phyloP scores from a whole-genome alignment of 2,329 filamentous ascomycete species.

The Xylaria digitata region DNA sequence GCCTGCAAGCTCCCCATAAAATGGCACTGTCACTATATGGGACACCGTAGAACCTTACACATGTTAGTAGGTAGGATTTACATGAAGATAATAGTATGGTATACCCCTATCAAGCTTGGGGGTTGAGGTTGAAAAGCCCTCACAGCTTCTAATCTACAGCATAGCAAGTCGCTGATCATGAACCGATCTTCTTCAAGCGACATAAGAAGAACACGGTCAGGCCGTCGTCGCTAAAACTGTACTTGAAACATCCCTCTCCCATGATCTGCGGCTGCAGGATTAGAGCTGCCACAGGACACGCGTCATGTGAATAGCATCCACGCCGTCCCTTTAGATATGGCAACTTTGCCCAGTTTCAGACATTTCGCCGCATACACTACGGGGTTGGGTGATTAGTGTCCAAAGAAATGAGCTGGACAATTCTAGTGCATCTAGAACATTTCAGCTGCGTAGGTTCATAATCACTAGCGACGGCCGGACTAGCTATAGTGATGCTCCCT shows the following conservation, averaged over 20 bases:
- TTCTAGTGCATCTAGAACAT: background rate
- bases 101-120: background rate
- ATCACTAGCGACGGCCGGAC: background rate
- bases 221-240: constrained; percentile 5
- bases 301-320: constrained; percentile 6
- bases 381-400: background rate
- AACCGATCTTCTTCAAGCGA: background rate
- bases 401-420: background rate
- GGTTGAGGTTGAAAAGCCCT: background rate
- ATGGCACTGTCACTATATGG: background rate
- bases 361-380: constrained; percentile 2
- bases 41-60: background rate
- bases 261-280: constrained; percentile 10
- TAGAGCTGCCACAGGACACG: constrained; percentile 11
- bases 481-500: background rate
- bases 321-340: background rate
- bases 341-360: background rate
- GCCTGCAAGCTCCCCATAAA: background rate
- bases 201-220: background rate
- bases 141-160: background rate
- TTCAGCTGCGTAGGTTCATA: background rate
- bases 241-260: constrained; percentile 26
- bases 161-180: constrained; percentile 1
- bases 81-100: background rate
- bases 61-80: background rate